Conservation (phyloP, 495 filamentous ascomycete genomes). For the Podospora pseudoanserina region DNA sequence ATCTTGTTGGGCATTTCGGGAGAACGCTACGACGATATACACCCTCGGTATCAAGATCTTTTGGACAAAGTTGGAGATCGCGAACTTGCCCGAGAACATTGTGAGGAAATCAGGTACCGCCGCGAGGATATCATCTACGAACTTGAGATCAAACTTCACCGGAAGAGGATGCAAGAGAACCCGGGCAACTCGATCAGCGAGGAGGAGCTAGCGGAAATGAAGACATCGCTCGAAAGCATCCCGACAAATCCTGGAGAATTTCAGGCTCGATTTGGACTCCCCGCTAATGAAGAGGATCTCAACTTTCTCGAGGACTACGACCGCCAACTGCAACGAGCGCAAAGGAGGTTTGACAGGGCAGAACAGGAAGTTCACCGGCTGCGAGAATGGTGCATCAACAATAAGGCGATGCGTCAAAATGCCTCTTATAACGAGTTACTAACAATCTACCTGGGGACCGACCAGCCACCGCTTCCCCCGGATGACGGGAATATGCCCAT, state of each 20-base stretch:
- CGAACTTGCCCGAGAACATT: slow-evolving; percentile 28
- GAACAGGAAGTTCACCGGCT: slow-evolving; percentile 19
- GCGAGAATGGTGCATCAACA: slow-evolving; percentile 24
- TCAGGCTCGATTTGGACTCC: slow-evolving; percentile 22
- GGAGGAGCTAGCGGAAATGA: slow-evolving; percentile 24
- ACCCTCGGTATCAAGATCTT: slow-evolving; percentile 31
- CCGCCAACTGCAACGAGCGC: slow-evolving; percentile 12
- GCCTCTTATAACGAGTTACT: slow-evolving; percentile 30
- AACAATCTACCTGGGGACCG: slow-evolving; percentile 21
- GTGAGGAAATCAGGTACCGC: slow-evolving; percentile 25
- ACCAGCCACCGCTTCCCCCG: slow-evolving; percentile 2
- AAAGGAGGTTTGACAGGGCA: slow-evolving; percentile 20
- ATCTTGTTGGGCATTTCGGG: slow-evolving; percentile 31
- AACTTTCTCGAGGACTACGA: slow-evolving; percentile 32
- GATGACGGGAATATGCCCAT: slow-evolving; percentile 29
- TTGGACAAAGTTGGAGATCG: slow-evolving; percentile 28
- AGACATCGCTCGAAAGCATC: slow-evolving; percentile 21
- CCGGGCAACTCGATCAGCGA: slow-evolving; percentile 25
- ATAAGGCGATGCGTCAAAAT: slow-evolving; percentile 33
- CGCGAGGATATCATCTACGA: slow-evolving; percentile 27
- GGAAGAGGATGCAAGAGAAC: slow-evolving; percentile 24
- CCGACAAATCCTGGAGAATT: slow-evolving; percentile 19
- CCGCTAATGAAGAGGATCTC: slow-evolving; percentile 26
- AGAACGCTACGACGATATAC: slow-evolving; percentile 28
- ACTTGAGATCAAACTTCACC: slow-evolving; percentile 27